Percentiles rank a stretch among this genome's conserved stretches.
These are phyloP conservation scores for Mucor piriformis DNA, from an alignment of 371 early-diverging fungal genomes.

Conservation along the genomic window DNA sequence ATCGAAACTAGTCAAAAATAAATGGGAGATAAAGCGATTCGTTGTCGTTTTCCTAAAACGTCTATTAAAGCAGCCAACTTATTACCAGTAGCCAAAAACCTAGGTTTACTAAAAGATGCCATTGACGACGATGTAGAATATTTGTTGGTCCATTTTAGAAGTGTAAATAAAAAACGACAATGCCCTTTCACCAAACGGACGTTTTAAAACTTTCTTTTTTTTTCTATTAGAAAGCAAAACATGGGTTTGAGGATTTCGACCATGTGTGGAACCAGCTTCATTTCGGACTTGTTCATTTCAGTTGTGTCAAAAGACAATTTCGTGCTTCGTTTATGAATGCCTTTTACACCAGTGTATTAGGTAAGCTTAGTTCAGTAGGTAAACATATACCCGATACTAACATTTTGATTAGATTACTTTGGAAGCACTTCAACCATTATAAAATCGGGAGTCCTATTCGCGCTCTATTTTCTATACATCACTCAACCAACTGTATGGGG, in stretches of 20 bases:
- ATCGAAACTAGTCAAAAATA: background rate
- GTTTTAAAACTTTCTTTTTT: background rate
- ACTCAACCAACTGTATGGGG: conserved; percentile 31
- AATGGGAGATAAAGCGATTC: background rate
- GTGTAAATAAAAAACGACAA: conserved; percentile 10
- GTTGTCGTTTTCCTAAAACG: conserved; percentile 13
- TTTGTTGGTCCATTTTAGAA: conserved; percentile 19
- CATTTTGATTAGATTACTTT: conserved; percentile 7
- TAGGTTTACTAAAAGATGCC: conserved; percentile 14
- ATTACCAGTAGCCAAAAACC: conserved; percentile 11
- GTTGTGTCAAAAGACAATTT: conserved; percentile 16
- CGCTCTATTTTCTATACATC: conserved; percentile 23
- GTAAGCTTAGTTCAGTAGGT: background rate
- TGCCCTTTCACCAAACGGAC: background rate
- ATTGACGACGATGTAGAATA: conserved; percentile 27
- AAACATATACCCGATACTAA: background rate
- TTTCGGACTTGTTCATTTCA: conserved; percentile 28
- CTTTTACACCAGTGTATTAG: conserved; percentile 14
- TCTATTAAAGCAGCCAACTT: conserved; percentile 9
- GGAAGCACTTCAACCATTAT: background rate
- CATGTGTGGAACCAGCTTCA: conserved; percentile 23
- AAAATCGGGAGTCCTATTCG: conserved; percentile 12
- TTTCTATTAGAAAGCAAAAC: conserved; percentile 11
- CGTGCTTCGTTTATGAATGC: conserved; percentile 17
- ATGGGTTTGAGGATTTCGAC: conserved; percentile 20